Base-by-base conservation (phyloP, 805 yeast genomes). In the Wickerhamiella kurtzmanii region DNA sequence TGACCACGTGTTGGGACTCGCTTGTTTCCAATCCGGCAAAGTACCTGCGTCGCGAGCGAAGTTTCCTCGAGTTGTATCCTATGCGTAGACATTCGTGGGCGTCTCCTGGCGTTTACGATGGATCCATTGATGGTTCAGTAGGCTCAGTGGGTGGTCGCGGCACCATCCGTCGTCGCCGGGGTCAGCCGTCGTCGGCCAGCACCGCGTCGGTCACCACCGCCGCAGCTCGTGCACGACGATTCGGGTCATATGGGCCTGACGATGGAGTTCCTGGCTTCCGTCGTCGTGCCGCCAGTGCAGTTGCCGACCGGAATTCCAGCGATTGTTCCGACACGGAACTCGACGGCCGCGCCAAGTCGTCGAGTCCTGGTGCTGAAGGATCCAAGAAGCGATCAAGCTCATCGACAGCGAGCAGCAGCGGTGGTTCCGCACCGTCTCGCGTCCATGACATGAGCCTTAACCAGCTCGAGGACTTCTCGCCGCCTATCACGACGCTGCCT, bases 391-490 rank as follows among this genome's bases (percentile, higher is more conserved):
- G 41, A 21, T 40, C 40, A 17, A 38, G 22, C 21, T n/a, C 45
- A 25, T 18, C 35, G 35, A 37, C n/a, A 40, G 16, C 37, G 15
- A 22, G 28, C 21, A 9, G 44, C 20, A 37, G 40, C 11, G 32
- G 32, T 11, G 32, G 32, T 11, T 6, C 32, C 11, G 32, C 32
- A 11, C 32, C 32, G 32, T 46, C 63, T 40, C 60, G 67, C 16
- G 71, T 69, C 40, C 72, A 68, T 50, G 72, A 68, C 49, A 54
- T 64, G 37, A 60, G 57, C 40, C 45, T 51, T 43, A 54, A 56
- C 21, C 62, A 64, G 50, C 52, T 88, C 47, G 87, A 87, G 35
- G 95, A 87, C 63, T 86, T 72, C 64, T 77, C 85, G n/a, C 96
- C 96, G 2, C 70, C 82, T 17, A 54, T 76, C 13, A 57, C 69